A percentile compares a stretch with the other conserved stretches of the same genome.
Evolutionary conservation across 352 stramenopile genomes (phyloP).

Genomic region (Bremia lactucae): DNA sequence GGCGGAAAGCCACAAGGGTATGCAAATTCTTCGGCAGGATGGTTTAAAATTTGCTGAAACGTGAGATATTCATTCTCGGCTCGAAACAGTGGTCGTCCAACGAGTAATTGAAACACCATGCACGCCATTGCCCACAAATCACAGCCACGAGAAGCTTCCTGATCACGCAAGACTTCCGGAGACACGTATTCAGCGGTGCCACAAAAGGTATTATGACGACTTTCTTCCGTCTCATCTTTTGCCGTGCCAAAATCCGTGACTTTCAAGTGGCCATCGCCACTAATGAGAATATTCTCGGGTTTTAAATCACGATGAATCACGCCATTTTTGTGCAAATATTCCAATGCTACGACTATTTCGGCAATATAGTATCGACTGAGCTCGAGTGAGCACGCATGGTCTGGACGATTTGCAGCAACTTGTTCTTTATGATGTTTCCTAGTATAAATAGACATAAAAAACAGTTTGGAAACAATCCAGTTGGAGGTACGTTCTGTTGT

Average conservation of each 20-base stretch:
- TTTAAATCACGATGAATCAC: slow-evolving; percentile 95
- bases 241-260: slow-evolving; percentile 86
- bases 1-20: slow-evolving; percentile 52
- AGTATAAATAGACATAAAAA: no score
- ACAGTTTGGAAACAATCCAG: no score
- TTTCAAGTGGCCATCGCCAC: slow-evolving; percentile 80
- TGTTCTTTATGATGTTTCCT: slow-evolving; percentile 76
- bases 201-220: slow-evolving; percentile 81
- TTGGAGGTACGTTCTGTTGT: slow-evolving; percentile 5
- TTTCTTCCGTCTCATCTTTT: slow-evolving; percentile 74
- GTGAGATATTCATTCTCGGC: slow-evolving; percentile 87
- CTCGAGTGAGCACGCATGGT: slow-evolving; percentile 62
- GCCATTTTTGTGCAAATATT: slow-evolving; percentile 90
- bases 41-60: slow-evolving; percentile 85
- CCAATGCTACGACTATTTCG: slow-evolving; percentile 88
- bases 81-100: slow-evolving; percentile 75
- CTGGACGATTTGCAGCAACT: slow-evolving; percentile 34
- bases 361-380: slow-evolving; percentile 90
- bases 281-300: slow-evolving; percentile 85
- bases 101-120: slow-evolving; percentile 87
- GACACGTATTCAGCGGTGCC: slow-evolving; percentile 89
- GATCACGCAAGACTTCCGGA: slow-evolving; percentile 82
- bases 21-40: slow-evolving; percentile 64
- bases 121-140: slow-evolving; percentile 88
- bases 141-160: slow-evolving; percentile 69